Evolutionary conservation across 805 yeast genomes (phyloP), one percentile per base, ranked within the genome.

Genomic region (Scheffersomyces ergatensis): DNA sequence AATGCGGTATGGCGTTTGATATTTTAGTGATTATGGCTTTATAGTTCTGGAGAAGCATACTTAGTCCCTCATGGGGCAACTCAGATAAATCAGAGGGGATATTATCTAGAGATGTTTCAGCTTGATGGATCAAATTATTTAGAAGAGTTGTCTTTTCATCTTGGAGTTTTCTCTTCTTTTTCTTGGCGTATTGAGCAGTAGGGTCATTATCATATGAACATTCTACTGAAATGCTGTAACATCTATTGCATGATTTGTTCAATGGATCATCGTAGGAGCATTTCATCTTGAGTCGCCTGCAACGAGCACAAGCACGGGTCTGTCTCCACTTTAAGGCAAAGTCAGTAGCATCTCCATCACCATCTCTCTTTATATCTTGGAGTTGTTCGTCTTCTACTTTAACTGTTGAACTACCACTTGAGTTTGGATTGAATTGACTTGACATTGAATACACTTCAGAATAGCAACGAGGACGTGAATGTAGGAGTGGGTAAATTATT

Each of bases 151-250:
- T 14, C 5, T 6, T 15, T 29, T 29, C 32, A 29, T n/a, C 18
- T 15, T 5, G 7, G 5, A 29, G 9, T 47, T 62, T 63, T 23
- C 65, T 50, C 3, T 63, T 62, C 38, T 73, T 61, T 24, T 62
- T 44, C 33, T 53, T 57, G 1, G 76, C 77, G 21, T 31, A 51
- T 35, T 58, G 49, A 1, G 74, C 67, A 19, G 80, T 72, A n/a
- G 80, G 80, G 49, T 77, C 82, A 30, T 61, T 67, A 32, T 77
- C 73, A 49, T 66, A 63, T 3, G 81, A 76, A 48, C 82, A 77
- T 39, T 57, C 58, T 17, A 76, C 63, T 2, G 67, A 68, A 4
- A 72, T 62, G 19, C 65, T 57, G 42, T 57, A 65, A 50, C 82
- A 77, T 38, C 80, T 48, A 29, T 63, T 62, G 53, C 82, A 77